Evolutionary conservation across 345 rosid genomes (phyloP).

Genomic region (Euphorbia pulcherrima): DNA sequence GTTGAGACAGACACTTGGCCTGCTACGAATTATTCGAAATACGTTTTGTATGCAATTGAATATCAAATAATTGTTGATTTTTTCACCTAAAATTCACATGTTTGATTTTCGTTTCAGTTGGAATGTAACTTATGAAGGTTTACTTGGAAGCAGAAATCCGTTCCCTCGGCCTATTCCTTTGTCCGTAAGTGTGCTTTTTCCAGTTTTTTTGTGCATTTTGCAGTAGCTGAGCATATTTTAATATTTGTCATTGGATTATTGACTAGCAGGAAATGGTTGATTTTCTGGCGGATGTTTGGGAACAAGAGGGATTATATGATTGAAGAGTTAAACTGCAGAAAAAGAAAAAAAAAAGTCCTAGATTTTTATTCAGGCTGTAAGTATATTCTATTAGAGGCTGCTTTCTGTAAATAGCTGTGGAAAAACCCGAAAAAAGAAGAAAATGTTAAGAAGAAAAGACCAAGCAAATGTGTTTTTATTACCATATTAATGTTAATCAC

Average conservation of each 20-base stretch:
- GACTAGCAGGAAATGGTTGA: slow-evolving; percentile 29
- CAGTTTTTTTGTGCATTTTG: neutral
- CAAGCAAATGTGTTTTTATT: slow-evolving; percentile 2
- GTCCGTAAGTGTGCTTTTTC: slow-evolving; percentile 41
- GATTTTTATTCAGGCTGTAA: neutral
- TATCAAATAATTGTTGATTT: neutral
- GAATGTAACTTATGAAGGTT: slow-evolving; percentile 63
- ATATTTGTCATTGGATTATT: slow-evolving; percentile 6
- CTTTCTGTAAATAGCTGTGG: slow-evolving; percentile 20
- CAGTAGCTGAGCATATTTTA: neutral
- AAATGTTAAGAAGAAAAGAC: neutral
- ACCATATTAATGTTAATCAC: neutral
- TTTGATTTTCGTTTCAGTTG: slow-evolving; percentile 33
- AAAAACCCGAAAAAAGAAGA: neutral
- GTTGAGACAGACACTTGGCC: neutral
- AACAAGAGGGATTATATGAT: slow-evolving; percentile 31
- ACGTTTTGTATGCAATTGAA: neutral
- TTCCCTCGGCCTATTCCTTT: slow-evolving; percentile 66
- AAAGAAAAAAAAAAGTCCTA: neutral
- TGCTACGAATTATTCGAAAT: neutral
- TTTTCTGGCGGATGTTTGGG: slow-evolving; percentile 30
- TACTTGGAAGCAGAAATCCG: slow-evolving; percentile 54
- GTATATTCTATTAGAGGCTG: slow-evolving; percentile 4
- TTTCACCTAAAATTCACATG: too few species aligned
- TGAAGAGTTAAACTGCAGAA: slow-evolving; percentile 14